Evolutionary conservation across 202 grass and related monocot species (phyloP).

Genomic region (Carex sylvatica): DNA sequence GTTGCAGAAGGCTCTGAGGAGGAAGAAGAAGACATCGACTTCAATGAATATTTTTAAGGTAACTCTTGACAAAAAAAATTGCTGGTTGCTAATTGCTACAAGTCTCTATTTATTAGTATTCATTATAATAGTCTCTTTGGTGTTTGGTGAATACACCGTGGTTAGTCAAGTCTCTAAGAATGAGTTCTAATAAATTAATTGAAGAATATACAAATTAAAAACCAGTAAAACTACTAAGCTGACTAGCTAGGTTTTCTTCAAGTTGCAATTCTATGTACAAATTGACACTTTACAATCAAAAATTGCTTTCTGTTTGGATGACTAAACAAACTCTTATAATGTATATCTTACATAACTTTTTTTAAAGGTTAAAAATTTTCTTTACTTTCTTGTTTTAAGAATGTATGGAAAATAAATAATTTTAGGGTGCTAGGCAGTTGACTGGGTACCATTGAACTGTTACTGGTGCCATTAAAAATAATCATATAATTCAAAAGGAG

Average conservation of each 20-base stretch:
- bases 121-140: neutral
- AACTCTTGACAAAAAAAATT: conserved; percentile 20
- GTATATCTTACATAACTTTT: no score
- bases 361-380: no score
- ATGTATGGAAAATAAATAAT: no score
- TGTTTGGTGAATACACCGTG: neutral
- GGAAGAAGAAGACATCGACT: conserved; percentile 87
- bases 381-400: no score
- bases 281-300: neutral
- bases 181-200: neutral
- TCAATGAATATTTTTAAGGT: conserved; percentile 97
- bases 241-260: neutral
- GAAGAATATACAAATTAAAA: neutral
- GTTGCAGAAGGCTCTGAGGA: conserved; percentile 72
- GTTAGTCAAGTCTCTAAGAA: neutral
- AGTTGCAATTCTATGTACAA: neutral
- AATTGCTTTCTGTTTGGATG: no score
- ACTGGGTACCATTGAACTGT: no score
- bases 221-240: neutral
- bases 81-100: neutral
- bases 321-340: no score
- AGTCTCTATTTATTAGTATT: neutral
- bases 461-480: no score
- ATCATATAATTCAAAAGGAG: no score
- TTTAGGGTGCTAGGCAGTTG: no score